Conservation (phyloP, 257 asterid species). For the Solanum etuberosum region DNA sequence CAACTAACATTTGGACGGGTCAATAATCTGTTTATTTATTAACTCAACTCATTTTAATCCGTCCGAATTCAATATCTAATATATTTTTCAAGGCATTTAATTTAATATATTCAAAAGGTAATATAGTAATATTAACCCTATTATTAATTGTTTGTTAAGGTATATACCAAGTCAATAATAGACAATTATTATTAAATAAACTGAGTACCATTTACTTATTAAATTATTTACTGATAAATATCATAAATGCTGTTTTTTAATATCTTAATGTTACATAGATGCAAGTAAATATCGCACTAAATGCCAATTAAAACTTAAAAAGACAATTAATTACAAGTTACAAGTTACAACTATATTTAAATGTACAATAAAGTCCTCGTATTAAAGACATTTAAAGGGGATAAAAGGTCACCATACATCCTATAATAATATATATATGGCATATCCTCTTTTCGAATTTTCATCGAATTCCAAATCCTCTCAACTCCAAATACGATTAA, state of each 20-base stretch:
- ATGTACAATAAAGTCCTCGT: not conserved
- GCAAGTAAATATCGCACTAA: not conserved
- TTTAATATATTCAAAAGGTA: not conserved
- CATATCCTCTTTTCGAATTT: not conserved
- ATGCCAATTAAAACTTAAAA: not conserved
- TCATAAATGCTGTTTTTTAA: no score
- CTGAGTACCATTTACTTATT: no score
- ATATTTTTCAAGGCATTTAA: no score
- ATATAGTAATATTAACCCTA: not conserved
- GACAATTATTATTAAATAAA: no score
- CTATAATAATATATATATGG: not conserved
- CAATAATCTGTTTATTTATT: not conserved
- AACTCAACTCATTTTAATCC: no score
- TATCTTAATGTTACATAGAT: no score
- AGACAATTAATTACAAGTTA: not conserved
- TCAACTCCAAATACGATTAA: not conserved
- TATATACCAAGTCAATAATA: no score
- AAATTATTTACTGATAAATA: no score
- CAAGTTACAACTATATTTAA: not conserved
- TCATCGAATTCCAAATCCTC: not conserved
- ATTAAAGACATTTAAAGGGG: not conserved
- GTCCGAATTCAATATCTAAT: no score
- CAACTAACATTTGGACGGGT: not conserved
- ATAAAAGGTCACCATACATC: not conserved
- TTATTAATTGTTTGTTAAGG: no score